phyloP scores from a whole-genome alignment of 371 early-diverging fungal genomes.

The Mucor piriformis region DNA sequence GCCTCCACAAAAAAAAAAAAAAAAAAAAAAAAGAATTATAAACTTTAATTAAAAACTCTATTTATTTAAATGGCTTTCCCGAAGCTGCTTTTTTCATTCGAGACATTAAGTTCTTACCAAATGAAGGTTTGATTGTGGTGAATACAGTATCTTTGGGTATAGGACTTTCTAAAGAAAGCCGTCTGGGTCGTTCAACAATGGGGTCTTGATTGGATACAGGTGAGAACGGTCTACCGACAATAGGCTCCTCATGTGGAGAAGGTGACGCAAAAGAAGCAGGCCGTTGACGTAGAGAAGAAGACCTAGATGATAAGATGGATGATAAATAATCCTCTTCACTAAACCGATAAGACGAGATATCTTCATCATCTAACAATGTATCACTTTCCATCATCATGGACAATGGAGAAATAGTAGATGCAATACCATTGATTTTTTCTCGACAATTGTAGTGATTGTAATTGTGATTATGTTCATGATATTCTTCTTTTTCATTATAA shows the following conservation, averaged over 20 bases:
- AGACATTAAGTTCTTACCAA: constrained; percentile 3
- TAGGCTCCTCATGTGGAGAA: constrained; percentile 3
- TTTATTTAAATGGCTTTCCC: constrained; percentile 15
- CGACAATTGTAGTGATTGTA: constrained; percentile 2
- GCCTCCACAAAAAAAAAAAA: neutral
- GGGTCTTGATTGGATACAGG: constrained; percentile 1
- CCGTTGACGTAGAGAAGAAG: neutral
- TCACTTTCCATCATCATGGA: constrained; percentile 8
- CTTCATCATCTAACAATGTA: constrained; percentile 2
- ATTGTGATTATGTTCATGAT: neutral
- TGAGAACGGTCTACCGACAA: constrained; percentile 7
- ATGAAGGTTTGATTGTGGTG: neutral
- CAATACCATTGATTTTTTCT: neutral
- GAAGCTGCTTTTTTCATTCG: constrained; percentile 10
- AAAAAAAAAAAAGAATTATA: neutral
- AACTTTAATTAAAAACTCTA: neutral
- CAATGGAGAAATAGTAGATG: neutral
- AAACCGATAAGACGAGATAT: constrained; percentile 5
- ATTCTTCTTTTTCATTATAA: neutral
- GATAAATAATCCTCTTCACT: constrained; percentile 10
- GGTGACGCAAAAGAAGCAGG: constrained; percentile 12
- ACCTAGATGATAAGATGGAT: constrained; percentile 4
- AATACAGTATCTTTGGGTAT: neutral
- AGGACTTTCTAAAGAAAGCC: neutral
- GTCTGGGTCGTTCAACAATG: constrained; percentile 7